phyloP scores from a whole-genome alignment of 148 eudicot species.

The Silene latifolia region DNA sequence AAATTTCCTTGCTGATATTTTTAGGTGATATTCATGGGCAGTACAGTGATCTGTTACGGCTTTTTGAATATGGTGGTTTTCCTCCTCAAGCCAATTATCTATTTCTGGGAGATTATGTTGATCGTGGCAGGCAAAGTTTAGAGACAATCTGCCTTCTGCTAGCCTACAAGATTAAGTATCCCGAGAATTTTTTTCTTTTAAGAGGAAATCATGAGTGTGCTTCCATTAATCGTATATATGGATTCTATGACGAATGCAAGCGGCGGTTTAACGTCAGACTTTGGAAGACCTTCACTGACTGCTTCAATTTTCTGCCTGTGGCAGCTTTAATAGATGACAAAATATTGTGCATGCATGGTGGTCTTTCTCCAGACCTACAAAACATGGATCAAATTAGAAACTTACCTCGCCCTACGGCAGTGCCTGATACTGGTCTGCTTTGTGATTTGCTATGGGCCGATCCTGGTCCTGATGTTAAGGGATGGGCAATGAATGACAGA shows the following conservation, averaged over 20 bases:
- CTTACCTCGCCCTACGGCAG: constrained; percentile 55
- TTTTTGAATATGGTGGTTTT: constrained; percentile 70
- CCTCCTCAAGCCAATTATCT: constrained; percentile 68
- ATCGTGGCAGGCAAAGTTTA: constrained; percentile 66
- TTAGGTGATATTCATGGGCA: constrained; percentile 76
- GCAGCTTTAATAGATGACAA: constrained; percentile 68
- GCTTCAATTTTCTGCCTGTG: constrained; percentile 75
- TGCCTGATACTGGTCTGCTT: constrained; percentile 69
- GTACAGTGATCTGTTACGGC: constrained; percentile 63
- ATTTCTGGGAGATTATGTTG: constrained; percentile 75
- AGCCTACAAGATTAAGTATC: constrained; percentile 65
- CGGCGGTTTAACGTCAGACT: constrained; percentile 68
- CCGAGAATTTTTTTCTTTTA: constrained; percentile 62
- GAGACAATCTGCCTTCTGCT: constrained; percentile 76
- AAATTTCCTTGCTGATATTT: constrained; percentile 6
- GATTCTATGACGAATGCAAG: constrained; percentile 68
- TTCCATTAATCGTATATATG: constrained; percentile 63
- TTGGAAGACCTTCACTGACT: constrained; percentile 73
- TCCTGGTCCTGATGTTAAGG: constrained; percentile 64
- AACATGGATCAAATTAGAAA: constrained; percentile 57
- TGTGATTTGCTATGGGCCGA: constrained; percentile 82
- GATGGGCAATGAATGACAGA: constrained; percentile 83
- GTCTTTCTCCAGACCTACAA: constrained; percentile 65
- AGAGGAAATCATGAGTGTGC: constrained; percentile 79
- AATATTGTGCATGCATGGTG: constrained; percentile 79